Evolutionary conservation across 2,329 filamentous ascomycete genomes (phyloP), one percentile per base, ranked within the genome.

Genomic region (Xylaria polymorpha): DNA sequence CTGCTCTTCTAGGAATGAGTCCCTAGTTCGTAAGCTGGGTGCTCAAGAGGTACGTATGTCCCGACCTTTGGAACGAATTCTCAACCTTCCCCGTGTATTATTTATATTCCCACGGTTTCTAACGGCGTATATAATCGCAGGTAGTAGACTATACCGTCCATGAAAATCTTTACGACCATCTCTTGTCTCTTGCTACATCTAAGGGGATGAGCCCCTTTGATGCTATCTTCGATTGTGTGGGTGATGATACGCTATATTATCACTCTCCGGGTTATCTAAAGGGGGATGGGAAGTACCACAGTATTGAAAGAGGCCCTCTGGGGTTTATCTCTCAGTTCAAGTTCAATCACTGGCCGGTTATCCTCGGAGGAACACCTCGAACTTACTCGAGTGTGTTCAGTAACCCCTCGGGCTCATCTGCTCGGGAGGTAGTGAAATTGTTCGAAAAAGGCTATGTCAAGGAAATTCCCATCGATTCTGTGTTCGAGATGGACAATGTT

Each of bases 141-240:
- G 71, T 75, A 18, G 66, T 76, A 10, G 74, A 76, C 50, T 76
- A 76, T 56, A 71, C 72, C 14, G 62, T 61, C 9, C 67, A 73
- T 43, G 51, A 61, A n/a, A 67, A 72, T 6, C 43, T 76, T 9
- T 74, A 72, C 64, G 50, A 48, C 12, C 58, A 71, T 48, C 57
- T 71, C 20, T 57, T 69, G 7, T 67, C 71, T 48, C 68, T 75
- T 4, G 8, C 55, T 18, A 66, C 56, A 14, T 60, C 60, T 4
- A 59, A 22, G 29, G 53, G 57, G 20, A 44, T 51, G 6, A 59
- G 39, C 1, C 67, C 66, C 2, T 74, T 75, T 44, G 73, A 75
- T 41, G 53, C 61, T 20, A 71, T 76, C 43, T 53, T 75, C 43
- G 74, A 76, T 61, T 75, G 73, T 51, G 69, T 76, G 12, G 74